Evolutionary conservation across 2,329 filamentous ascomycete genomes (phyloP).

Genomic region (Hymenoscyphus albidus): DNA sequence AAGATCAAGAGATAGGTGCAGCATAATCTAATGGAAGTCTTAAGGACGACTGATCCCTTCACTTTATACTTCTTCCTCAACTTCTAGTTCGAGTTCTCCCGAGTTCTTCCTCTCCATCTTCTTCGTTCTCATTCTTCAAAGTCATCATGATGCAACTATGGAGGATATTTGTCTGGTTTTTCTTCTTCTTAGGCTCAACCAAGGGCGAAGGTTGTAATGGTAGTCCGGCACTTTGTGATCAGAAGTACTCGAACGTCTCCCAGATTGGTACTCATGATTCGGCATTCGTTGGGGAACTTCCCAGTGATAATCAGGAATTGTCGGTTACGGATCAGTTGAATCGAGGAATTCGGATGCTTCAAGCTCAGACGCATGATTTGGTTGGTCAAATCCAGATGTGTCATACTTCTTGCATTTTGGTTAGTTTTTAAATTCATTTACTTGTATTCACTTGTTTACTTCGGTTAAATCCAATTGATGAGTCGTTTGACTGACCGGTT

Average conservation of each 20-base stretch:
- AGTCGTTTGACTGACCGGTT: not conserved
- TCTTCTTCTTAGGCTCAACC: constrained; percentile 2
- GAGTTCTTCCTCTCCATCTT: not conserved
- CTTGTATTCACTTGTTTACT: not conserved
- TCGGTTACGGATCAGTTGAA: constrained; percentile 57
- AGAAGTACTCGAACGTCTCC: constrained; percentile 71
- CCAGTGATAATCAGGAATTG: constrained; percentile 52
- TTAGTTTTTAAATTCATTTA: not conserved
- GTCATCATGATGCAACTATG: not conserved
- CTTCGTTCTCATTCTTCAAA: not conserved
- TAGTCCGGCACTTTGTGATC: constrained; percentile 67
- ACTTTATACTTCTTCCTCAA: not conserved
- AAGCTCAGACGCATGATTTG: constrained; percentile 46
- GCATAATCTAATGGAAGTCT: not conserved
- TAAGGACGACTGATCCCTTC: not conserved
- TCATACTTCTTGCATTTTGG: constrained; percentile 54
- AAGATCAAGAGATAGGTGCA: not conserved
- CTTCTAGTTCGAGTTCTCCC: not conserved
- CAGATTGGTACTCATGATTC: constrained; percentile 69
- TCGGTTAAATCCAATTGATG: not conserved
- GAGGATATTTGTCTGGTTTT: not conserved
- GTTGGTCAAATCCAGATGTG: constrained; percentile 33
- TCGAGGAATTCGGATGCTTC: constrained; percentile 62
- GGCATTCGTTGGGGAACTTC: constrained; percentile 32
- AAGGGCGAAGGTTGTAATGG: constrained; percentile 61